Conservation (phyloP, 2,329 filamentous ascomycete species). For the Ceratocystis harringtonii region DNA sequence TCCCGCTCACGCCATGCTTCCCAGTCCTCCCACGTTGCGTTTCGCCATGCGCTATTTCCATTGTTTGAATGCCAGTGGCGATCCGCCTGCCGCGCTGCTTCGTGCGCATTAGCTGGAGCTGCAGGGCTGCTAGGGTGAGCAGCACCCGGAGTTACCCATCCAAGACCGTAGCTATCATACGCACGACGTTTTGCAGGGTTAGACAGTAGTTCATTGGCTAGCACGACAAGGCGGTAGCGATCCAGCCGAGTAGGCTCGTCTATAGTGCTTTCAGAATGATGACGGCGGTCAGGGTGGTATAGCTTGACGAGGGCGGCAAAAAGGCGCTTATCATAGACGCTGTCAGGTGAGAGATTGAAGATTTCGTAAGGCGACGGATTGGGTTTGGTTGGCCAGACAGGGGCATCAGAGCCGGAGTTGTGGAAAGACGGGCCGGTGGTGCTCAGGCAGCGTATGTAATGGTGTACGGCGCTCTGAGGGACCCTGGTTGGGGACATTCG, state of each 20-base stretch:
- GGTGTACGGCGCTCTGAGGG: not conserved
- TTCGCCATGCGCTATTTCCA: constrained; percentile 39
- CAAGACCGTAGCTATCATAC: constrained; percentile 69
- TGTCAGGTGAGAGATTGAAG: constrained; percentile 39
- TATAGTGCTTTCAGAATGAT: constrained; percentile 20
- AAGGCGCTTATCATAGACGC: constrained; percentile 63
- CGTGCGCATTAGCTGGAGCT: constrained; percentile 33
- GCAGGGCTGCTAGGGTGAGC: constrained; percentile 32
- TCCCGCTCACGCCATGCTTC: constrained; percentile 53
- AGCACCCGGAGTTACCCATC: constrained; percentile 43
- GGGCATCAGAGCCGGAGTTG: not conserved
- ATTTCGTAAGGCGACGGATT: constrained; percentile 82
- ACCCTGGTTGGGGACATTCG: not conserved
- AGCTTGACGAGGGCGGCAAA: constrained; percentile 90
- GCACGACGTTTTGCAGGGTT: constrained; percentile 61
- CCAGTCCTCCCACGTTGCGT: constrained; percentile 98
- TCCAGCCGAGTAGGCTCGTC: constrained; percentile 45
- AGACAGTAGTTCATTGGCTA: constrained; percentile 77
- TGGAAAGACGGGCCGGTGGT: not conserved
- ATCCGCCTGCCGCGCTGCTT: constrained; percentile 28
- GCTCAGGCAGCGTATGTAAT: not conserved
- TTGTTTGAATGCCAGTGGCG: constrained; percentile 32
- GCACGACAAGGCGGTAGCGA: constrained; percentile 75
- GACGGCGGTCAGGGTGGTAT: constrained; percentile 72
- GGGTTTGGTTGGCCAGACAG: constrained; percentile 32